Evolutionary conservation across 805 yeast species (phyloP), one percentile per base, ranked within the genome.

Genomic region (Debaryomyces castellii): DNA sequence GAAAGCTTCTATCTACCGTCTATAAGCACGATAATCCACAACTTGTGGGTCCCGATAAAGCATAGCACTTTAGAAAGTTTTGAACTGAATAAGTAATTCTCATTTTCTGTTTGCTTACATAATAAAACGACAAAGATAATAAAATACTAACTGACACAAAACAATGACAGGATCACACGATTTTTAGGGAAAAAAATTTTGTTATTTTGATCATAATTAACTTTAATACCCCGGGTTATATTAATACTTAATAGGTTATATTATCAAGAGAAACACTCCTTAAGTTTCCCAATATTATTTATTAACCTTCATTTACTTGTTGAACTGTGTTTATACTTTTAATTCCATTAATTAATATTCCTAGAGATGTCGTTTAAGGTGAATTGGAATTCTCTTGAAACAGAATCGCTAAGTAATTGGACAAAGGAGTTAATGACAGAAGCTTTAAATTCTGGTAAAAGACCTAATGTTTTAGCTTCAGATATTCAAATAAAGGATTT

Each of bases 351-450:
- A 30, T 30, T 30, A 30, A 11, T 30, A 16, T 11, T 17, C 20
- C 6, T 7, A 30, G 32, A 12, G 33, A 87, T 87, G 95, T 85
- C 94, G 6, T 87, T 89, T 58, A 79, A 83, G 49, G 83, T 87
- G 51, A 80, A 84, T 63, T 88, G 96, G 96, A 76, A 78, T 49
- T 75, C 87, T 7, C 73, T 88, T 34, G 89, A 87, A 51, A 76
- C 82, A 46, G 83, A 82, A 41, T 75, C 83, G 25, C 71, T 85
- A 51, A 73, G 82, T 22, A 66, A 71, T 23, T 84, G 87, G 77
- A 80, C 88, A 6, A 76, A 76, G 42, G 84, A 82, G 44, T 69
- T 87, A 34, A 67, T 87, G 14, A 83, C 87, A 24, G 85, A 81
- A 47, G 87, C 92, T 0, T 72, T 87, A 35, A 87, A 87, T 58